Conservation (phyloP, 768 basidiomycete genomes). For the Termitomyces titanicus region DNA sequence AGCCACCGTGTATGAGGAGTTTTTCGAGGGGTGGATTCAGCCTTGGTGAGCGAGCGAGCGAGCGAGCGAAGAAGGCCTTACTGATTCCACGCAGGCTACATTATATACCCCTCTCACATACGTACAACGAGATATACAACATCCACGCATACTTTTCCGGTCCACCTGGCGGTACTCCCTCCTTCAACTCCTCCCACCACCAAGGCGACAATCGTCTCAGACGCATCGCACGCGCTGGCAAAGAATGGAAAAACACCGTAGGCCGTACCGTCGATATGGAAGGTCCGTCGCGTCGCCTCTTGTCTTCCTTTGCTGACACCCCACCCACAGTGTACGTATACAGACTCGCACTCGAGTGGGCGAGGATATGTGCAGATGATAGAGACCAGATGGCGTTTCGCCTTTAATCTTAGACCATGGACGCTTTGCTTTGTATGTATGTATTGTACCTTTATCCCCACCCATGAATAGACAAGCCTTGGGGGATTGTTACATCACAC, state of each 20-base stretch:
- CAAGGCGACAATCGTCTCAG: constrained; percentile 73
- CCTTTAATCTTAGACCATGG: constrained; percentile 4
- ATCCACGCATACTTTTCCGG: constrained; percentile 93
- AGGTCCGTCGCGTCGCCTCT: constrained; percentile 45
- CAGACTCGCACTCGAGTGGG: constrained; percentile 86
- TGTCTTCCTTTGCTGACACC: not conserved
- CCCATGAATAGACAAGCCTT: too few species aligned
- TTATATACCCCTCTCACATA: constrained; percentile 86
- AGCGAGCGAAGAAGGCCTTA: too few species aligned
- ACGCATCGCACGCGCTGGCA: constrained; percentile 88
- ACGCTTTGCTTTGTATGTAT: too few species aligned
- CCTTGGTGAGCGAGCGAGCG: constrained; percentile 72
- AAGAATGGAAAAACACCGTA: constrained; percentile 85
- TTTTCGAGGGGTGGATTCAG: constrained; percentile 87
- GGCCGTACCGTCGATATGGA: constrained; percentile 90
- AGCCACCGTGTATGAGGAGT: constrained; percentile 88
- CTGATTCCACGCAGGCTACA: too few species aligned
- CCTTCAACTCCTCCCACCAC: constrained; percentile 19
- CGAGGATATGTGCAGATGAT: constrained; percentile 80
- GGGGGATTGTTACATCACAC: too few species aligned
- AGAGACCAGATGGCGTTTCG: constrained; percentile 61
- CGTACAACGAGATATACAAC: constrained; percentile 92
- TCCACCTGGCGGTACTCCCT: constrained; percentile 35
- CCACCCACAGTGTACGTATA: constrained; percentile 72
- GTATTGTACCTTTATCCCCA: too few species aligned